These are phyloP conservation scores for Cladosporium austrohemisphaericum DNA, from an alignment of 2,329 filamentous ascomycete species.

Conservation along the genomic window DNA sequence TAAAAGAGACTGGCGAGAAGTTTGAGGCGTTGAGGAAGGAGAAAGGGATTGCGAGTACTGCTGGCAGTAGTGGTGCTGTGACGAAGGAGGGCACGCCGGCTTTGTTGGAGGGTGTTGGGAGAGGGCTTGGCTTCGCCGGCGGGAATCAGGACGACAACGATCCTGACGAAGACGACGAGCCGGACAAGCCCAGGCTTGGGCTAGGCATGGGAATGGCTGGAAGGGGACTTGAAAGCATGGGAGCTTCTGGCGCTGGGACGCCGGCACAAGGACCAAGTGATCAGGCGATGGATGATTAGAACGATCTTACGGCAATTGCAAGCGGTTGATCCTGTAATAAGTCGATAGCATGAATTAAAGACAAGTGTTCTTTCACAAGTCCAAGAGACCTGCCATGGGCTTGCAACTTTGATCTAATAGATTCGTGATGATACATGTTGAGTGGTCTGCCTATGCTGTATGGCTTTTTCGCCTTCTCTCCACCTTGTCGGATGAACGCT, in stretches of 20 bases:
- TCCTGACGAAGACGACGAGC: conserved; percentile 7
- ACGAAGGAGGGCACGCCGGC: conserved; percentile 8
- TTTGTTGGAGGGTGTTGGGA: conserved; percentile 1
- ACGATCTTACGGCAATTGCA: neutral
- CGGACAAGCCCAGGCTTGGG: conserved; percentile 2
- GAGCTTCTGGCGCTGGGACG: neutral
- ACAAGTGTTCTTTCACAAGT: too few species aligned
- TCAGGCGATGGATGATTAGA: conserved; percentile 7
- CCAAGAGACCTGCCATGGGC: too few species aligned
- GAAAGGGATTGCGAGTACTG: conserved; percentile 35
- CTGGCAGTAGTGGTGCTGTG: neutral
- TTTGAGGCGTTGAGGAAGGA: conserved; percentile 58
- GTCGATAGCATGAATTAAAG: too few species aligned
- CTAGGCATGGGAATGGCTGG: conserved; percentile 11
- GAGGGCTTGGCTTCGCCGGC: neutral
- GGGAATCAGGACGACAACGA: neutral
- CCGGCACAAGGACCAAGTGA: neutral
- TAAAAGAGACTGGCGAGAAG: conserved; percentile 75
- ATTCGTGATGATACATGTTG: conserved; percentile 13
- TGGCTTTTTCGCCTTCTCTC: too few species aligned
- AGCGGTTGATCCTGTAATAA: too few species aligned
- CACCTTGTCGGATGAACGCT: too few species aligned
- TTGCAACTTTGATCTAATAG: too few species aligned
- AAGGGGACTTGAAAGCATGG: conserved; percentile 11
- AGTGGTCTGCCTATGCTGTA: too few species aligned